Conservation (phyloP, 345 rosid species). For the Moricandia moricandioides region DNA sequence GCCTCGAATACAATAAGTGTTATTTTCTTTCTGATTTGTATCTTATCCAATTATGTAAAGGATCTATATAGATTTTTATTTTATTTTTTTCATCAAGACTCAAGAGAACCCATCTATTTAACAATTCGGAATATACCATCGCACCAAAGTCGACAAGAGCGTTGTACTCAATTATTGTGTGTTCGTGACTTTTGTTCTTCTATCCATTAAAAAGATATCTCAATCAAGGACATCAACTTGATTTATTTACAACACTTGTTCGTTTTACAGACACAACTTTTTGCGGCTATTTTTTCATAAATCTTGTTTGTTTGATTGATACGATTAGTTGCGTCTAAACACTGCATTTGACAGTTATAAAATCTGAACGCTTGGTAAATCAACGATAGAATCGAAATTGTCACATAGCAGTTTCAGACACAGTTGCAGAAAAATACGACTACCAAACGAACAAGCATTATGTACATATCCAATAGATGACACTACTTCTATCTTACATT, state of each 20-base stretch:
- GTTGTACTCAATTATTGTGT: background rate
- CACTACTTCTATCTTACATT: background rate
- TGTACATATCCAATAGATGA: background rate
- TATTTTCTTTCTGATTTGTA: background rate
- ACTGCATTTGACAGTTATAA: too few relatives aligned
- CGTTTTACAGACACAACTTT: too few relatives aligned
- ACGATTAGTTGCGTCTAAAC: too few relatives aligned
- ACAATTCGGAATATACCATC: background rate
- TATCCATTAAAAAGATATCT: background rate
- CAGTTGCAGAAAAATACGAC: too few relatives aligned
- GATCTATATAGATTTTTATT: background rate
- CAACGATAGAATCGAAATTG: too few relatives aligned
- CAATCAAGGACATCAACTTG: background rate
- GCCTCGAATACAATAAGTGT: conserved; percentile 21
- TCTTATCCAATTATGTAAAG: background rate
- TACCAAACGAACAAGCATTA: too few relatives aligned
- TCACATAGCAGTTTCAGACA: too few relatives aligned
- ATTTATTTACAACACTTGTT: background rate
- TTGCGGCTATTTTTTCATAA: too few relatives aligned
- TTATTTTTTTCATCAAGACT: background rate
- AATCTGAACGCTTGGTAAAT: too few relatives aligned
- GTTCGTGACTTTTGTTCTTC: background rate
- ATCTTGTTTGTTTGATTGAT: too few relatives aligned
- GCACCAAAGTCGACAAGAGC: background rate
- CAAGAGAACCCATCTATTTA: background rate